Evolutionary conservation across 164 flowering plant genomes (phyloP), one percentile per base, ranked within the genome.

Genomic region (Aristolochia californica): DNA sequence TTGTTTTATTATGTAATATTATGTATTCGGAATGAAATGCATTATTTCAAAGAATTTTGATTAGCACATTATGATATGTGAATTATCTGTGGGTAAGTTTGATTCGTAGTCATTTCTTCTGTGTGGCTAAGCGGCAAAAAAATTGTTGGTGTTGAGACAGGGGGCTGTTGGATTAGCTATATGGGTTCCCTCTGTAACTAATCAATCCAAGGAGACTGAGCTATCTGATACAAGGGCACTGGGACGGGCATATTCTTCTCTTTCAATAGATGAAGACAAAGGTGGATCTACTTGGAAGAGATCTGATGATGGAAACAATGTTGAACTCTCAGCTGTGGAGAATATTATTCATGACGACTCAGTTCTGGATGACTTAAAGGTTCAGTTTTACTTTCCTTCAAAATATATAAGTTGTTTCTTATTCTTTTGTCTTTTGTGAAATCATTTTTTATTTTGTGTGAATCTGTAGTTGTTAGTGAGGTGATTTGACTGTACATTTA

Each of bases 81-180:
- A 47, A 17, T 17, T 17, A 21, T 51, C 12, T 24, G n/a, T n/a
- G 55, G 14, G 11, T 47, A 7, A 17, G 5, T 17, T 5, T 34
- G 0, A 8, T 12, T n/a, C 10, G 10, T 34, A 34, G 40, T 34
- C 40, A 34, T 34, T n/a, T n/a, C 40, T 34, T 34, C 40, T 34
- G 40, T 34, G 16, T 65, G 28, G 22, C 55, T 47, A 23, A 13
- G 24, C 45, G 26, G 53, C 27, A 60, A 28, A 24, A 18, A 2
- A 13, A 16, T 45, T 25, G 9, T 45, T 57, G 18, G n/a, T 68
- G 63, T 53, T 52, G 26, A 27, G 56, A 48, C 75, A 93, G 99
- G 99, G 99, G 12, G 99, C 99, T 60, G 99, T 93, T 79, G 99
- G 99, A 65, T 73, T 93, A 60, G 99, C 99, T 50, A 93, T 93